Base-by-base conservation (phyloP, 2,329 filamentous ascomycete species). In the Penicillium hordei region DNA sequence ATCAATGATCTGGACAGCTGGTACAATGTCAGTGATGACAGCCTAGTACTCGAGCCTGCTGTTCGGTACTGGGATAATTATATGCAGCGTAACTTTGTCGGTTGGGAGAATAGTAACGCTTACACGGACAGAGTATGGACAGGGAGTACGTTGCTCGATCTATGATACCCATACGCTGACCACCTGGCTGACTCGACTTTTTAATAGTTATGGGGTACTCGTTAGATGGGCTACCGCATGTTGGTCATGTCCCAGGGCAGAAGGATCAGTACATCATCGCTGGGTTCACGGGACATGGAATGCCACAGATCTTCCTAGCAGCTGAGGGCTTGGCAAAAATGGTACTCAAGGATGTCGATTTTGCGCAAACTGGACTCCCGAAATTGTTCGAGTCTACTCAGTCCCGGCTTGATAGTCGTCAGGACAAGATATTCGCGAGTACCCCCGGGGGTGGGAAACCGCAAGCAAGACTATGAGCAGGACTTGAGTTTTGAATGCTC, bases 281-380 rank as follows among this genome's bases (percentile, higher is more conserved):
- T 3, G 81, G 83, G 6, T 89, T 89, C 61, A 86, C 87, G 61
- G 87, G 87, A 1, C 85, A 89, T 68, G 85, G 86, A 0, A 89
- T 88, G 86, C 86, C 86, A 1, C 70, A 85, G 33, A 84, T 84
- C 54, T 82, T 85, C 75, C 82, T 85, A 68, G 82, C 81, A 29
- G 85, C 85, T 0, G 79, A 81, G 62, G 86, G 81, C 0, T 64
- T 89, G 57, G 82, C 79, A 1, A 72, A 75, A 31, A 85, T 87
- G 82, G 79, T 86, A 60, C 52, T 70, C 21, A 62, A 66, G 12
- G 68, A 57, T 3, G 40, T 53, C 1, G 42, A 44, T 4, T 70
- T 72, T 17, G 68, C 67, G 12, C 64, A 63, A 8, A 74, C 68
- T 6, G 65, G 65, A 6, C 43, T 76, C 15, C 74, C 74, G 2